Evolutionary conservation across 2,329 filamentous ascomycete genomes (phyloP).

Genomic region (Fusarium torreyae): DNA sequence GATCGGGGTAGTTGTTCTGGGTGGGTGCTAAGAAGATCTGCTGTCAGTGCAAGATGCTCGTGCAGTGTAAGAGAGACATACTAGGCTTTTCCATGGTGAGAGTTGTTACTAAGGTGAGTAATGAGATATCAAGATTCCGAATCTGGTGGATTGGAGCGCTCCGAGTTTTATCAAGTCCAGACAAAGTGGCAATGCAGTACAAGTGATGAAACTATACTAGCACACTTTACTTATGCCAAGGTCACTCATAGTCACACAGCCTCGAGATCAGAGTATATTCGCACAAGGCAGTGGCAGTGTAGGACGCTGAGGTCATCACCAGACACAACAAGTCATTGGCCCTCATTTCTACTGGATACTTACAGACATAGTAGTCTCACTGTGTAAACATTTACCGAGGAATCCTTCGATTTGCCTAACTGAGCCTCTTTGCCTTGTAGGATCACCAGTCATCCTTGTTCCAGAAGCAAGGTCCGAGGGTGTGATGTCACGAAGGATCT

Average conservation of each 20-base stretch:
- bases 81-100: conserved; percentile 42
- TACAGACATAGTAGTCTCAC: not conserved
- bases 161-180: not conserved
- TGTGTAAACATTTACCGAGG: not conserved
- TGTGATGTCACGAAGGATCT: not conserved
- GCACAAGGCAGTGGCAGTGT: not conserved
- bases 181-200: not conserved
- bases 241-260: not conserved
- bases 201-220: conserved; percentile 6
- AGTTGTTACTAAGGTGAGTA: not conserved
- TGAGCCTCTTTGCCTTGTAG: not conserved
- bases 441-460: not conserved
- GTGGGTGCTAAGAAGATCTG: conserved; percentile 4
- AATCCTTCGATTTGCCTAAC: not conserved
- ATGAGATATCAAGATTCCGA: not conserved
- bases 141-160: not conserved
- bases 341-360: not conserved
- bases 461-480: not conserved
- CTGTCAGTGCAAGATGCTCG: not conserved
- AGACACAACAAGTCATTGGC: not conserved
- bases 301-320: conserved; percentile 3
- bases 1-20: conserved; percentile 14
- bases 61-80: conserved; percentile 12
- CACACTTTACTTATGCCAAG: not conserved
- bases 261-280: not conserved